These are phyloP conservation scores for Cyclotella sp. DNA, from an alignment of 108 stramenopile genomes.

Conservation along the genomic window DNA sequence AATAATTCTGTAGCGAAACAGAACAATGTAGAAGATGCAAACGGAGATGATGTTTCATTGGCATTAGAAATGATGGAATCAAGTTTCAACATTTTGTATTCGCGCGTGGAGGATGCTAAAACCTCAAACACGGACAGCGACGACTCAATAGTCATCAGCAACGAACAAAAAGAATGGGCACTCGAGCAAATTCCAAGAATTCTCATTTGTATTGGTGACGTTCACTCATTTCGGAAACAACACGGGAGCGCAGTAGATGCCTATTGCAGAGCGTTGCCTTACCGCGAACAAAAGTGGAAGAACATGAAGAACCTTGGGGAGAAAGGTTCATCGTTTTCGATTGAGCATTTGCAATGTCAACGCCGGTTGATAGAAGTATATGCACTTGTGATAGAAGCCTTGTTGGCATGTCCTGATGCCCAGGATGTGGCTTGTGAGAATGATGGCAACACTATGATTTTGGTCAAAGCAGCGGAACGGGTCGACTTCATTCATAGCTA, in stretches of 20 bases:
- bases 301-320: conserved; percentile 17
- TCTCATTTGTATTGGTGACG: conserved; percentile 73
- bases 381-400: conserved; percentile 73
- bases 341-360: conserved; percentile 58
- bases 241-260: conserved; percentile 81
- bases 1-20: not conserved
- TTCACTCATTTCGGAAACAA: conserved; percentile 52
- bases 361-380: conserved; percentile 68
- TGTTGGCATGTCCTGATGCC: conserved; percentile 66
- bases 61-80: conserved; percentile 88
- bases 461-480: conserved; percentile 69
- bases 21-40: conserved; percentile 21
- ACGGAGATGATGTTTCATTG: conserved; percentile 57
- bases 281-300: conserved; percentile 56
- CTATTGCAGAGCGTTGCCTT: conserved; percentile 71
- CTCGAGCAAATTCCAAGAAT: conserved; percentile 69
- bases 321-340: conserved; percentile 18
- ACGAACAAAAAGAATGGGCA: conserved; percentile 46
- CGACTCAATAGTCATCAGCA: not conserved
- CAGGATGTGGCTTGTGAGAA: conserved; percentile 75
- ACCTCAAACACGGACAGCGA: not conserved
- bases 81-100: conserved; percentile 64
- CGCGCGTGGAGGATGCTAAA: conserved; percentile 26
- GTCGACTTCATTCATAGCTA: conserved; percentile 74
- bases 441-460: conserved; percentile 35